Conservation (phyloP, 345 rosid species). For the Rhizophora apiculata region DNA sequence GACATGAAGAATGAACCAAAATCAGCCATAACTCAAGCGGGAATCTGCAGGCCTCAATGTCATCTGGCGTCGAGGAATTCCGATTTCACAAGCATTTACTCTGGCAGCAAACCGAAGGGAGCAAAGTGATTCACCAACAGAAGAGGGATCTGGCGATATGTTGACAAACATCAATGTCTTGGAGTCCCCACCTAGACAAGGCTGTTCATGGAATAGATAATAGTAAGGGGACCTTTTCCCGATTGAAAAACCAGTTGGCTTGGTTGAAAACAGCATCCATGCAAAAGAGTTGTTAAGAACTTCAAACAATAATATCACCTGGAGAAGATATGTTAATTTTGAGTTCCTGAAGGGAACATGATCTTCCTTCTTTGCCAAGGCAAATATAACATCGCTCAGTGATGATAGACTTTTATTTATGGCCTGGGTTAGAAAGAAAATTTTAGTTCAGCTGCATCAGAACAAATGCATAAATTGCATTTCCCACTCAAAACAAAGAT, state of each 20-base stretch:
- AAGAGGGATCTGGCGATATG: conserved; percentile 75
- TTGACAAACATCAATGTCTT: conserved; percentile 93
- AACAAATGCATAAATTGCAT: not conserved
- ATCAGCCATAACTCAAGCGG: conserved; percentile 75
- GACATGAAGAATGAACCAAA: not conserved
- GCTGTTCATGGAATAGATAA: conserved; percentile 46
- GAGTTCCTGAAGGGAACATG: conserved; percentile 95
- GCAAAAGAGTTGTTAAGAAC: too few species aligned
- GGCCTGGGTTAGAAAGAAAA: conserved; percentile 46
- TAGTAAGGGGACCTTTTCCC: not conserved
- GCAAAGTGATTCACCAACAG: conserved; percentile 86
- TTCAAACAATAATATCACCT: conserved; percentile 41
- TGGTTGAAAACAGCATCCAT: not conserved
- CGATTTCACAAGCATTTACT: conserved; percentile 98
- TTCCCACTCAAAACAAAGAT: not conserved
- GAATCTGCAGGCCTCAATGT: conserved; percentile 36
- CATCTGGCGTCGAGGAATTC: conserved; percentile 80
- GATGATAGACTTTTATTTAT: conserved; percentile 90
- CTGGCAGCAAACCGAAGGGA: conserved; percentile 93
- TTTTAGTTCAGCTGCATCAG: conserved; percentile 1
- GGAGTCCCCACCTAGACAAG: conserved; percentile 96
- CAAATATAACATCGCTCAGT: conserved; percentile 80
- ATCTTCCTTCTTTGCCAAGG: conserved; percentile 88
- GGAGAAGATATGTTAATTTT: conserved; percentile 84
- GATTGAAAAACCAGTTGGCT: too few species aligned